Evolutionary conservation across 805 yeast species (phyloP).

Genomic region (Metschnikowia kofuensis): DNA sequence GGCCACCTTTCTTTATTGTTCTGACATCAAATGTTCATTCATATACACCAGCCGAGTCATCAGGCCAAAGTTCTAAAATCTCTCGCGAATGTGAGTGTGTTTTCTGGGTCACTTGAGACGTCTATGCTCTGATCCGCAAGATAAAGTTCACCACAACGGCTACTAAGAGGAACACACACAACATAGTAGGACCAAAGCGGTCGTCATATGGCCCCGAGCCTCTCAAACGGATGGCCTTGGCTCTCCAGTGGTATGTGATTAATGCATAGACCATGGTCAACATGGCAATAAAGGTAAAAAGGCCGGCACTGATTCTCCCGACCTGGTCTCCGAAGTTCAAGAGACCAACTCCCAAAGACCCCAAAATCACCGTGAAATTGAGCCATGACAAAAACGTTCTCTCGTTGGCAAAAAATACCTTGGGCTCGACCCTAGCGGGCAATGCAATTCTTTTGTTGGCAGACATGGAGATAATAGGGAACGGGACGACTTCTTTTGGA

Average conservation of each 20-base stretch:
- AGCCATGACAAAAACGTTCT: slow-evolving; percentile 98
- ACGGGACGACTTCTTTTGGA: no score
- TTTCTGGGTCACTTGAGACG: not conserved
- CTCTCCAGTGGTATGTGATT: slow-evolving; percentile 98
- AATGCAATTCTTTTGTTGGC: slow-evolving; percentile 82
- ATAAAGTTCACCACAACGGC: slow-evolving; percentile 94
- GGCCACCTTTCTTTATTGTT: no score
- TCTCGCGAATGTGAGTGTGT: not conserved
- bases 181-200: slow-evolving; percentile 96
- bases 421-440: slow-evolving; percentile 98
- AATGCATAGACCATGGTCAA: slow-evolving; percentile 96
- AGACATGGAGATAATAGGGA: slow-evolving; percentile 16
- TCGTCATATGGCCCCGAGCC: slow-evolving; percentile 99
- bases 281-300: slow-evolving; percentile 96
- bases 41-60: no score
- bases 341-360: slow-evolving; percentile 94
- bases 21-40: no score
- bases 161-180: slow-evolving; percentile 86
- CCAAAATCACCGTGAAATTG: slow-evolving; percentile 96
- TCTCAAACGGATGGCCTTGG: slow-evolving; percentile 94
- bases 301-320: slow-evolving; percentile 89
- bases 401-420: slow-evolving; percentile 97
- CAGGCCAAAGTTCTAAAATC: no score
- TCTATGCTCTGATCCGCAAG: slow-evolving; percentile 58
- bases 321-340: slow-evolving; percentile 93